Evolutionary conservation across 192 early-diverging fungal genomes (phyloP).

Genomic region (Mortierella antarctica): DNA sequence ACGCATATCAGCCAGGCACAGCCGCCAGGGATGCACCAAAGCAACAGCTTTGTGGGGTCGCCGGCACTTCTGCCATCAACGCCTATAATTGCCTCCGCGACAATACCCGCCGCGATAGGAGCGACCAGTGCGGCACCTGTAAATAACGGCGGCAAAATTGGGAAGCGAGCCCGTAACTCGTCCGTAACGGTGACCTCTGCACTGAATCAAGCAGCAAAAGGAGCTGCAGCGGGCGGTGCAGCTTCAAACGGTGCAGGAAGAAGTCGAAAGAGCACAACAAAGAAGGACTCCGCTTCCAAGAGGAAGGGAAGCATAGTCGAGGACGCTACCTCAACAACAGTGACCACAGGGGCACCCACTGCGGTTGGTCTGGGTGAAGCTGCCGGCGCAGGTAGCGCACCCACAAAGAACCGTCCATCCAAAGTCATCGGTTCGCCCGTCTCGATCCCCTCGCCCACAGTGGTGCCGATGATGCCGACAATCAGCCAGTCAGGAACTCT

Average conservation of each 20-base stretch:
- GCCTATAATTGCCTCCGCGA: not conserved
- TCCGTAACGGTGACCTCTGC: not conserved
- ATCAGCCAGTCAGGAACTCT: not conserved
- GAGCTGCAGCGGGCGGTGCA: not conserved
- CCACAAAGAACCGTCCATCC: not conserved
- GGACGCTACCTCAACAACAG: not conserved
- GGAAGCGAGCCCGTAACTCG: conserved; percentile 6
- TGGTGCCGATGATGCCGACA: not conserved
- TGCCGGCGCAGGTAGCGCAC: not conserved
- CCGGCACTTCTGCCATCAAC: not conserved
- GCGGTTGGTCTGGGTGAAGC: not conserved
- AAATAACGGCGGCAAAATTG: not conserved
- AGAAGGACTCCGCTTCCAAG: conserved; percentile 5
- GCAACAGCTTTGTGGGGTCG: not conserved
- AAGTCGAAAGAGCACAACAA: conserved; percentile 7
- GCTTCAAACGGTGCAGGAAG: not conserved
- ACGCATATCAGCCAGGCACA: not conserved
- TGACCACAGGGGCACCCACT: conserved; percentile 1
- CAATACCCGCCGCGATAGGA: not conserved
- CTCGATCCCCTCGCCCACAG: conserved; percentile 2
- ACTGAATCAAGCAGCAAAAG: not conserved
- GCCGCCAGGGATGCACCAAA: not conserved
- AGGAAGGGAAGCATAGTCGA: conserved; percentile 9
- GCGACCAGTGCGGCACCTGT: not conserved
- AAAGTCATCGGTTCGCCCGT: conserved; percentile 9